Base-by-base conservation (phyloP, 495 filamentous ascomycete species). In the Annulohypoxylon nitens region DNA sequence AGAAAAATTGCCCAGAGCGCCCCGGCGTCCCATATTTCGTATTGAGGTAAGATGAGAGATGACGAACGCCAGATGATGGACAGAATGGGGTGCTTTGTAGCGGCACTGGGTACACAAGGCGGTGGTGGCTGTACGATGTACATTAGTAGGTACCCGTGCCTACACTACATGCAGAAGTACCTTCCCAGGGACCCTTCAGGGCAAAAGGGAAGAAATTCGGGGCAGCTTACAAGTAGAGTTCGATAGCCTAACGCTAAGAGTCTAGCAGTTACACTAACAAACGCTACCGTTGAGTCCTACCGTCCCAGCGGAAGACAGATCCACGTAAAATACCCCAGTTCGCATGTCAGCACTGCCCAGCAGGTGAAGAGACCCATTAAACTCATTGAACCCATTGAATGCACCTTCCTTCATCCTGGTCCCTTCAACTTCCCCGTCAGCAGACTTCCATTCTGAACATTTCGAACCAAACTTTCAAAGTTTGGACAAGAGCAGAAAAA, bases 11-110 rank as follows among this genome's bases (percentile, higher is more conserved):
- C 23, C 48, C 20, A 25, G 39, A 25, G 18, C 18, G 26, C 25
- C 12, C 33, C 4, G 26, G 39, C 20, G 12, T 61, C 34, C 58
- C 36, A 62, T 33, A 59, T 7, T 61, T 70, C 69, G 69, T 71
- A 61, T 71, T 65, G 54, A 61, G 45, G 43, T 54, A 61, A 55
- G 60, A 71, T 65, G 61, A 47, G 61, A 66, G 69, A 71, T 71
- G 69, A 67, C 69, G 55, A 71, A 71, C 20, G 16, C 59, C 14
- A 48, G 58, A 36, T 62, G 55, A 53, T 54, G 33, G 37, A 41
- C 53, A 60, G 33, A 45, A 54, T 47, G 43, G n/a, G 61, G 69
- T 71, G 62, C 61, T 57, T 61, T 61, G 61, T 18, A 47, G 39
- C 43, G 4, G n/a, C 18, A 14, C 5, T 30, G 5, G 3, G 30